Conservation (phyloP, 1,284 basidiomycete species). For the Mycosarcoma mackinlayi region DNA sequence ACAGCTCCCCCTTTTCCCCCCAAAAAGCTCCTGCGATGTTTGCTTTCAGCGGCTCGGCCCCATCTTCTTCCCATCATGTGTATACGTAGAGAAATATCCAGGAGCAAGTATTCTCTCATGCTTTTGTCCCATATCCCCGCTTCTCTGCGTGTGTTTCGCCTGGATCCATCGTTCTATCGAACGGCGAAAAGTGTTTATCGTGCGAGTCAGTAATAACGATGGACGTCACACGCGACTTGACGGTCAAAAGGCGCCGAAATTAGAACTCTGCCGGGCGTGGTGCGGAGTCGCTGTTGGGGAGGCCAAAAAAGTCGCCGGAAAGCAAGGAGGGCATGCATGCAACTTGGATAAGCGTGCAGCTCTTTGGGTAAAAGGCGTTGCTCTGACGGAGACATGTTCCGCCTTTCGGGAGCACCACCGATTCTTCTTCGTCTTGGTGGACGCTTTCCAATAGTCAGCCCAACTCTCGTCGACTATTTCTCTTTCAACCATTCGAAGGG, state of each 20-base stretch:
- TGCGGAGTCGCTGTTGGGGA: not conserved
- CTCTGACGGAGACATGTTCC: not conserved
- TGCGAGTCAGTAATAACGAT: not conserved
- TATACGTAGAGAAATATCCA: conserved; percentile 22
- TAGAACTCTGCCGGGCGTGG: no score
- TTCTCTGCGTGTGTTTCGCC: not conserved
- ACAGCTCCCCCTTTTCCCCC: conserved; percentile 4
- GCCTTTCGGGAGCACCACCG: not conserved
- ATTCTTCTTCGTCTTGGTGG: no score
- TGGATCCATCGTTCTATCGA: no score
- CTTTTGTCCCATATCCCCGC: conserved; percentile 8
- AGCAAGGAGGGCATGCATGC: not conserved
- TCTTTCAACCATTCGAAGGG: not conserved
- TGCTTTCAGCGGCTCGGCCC: not conserved
- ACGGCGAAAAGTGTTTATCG: conserved; percentile 12
- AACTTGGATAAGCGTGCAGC: conserved; percentile 26
- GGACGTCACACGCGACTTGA: not conserved
- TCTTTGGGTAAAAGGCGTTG: not conserved
- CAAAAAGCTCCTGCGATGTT: conserved; percentile 17
- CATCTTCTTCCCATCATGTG: conserved; percentile 3
- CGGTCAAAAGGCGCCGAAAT: conserved; percentile 19
- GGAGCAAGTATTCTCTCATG: conserved; percentile 15
- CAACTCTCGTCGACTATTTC: no score
- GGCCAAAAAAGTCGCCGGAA: conserved; percentile 16
- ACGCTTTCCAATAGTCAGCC: no score